These are phyloP conservation scores for Penicillium pulvis DNA, from an alignment of 495 filamentous ascomycete species.

Conservation along the genomic window DNA sequence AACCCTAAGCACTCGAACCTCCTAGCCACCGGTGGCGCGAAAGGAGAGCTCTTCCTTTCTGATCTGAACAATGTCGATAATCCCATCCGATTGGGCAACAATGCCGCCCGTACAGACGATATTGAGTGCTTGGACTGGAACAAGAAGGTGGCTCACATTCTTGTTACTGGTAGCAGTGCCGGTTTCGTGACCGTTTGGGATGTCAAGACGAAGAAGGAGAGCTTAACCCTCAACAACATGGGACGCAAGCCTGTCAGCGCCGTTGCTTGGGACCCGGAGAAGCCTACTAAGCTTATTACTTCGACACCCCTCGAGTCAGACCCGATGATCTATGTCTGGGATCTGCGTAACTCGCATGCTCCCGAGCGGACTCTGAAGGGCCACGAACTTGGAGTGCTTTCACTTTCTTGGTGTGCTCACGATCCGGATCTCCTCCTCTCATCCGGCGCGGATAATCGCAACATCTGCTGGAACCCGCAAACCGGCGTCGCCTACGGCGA, in stretches of 20 bases:
- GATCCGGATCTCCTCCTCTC: conserved; percentile 90
- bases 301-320: conserved; percentile 90
- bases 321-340: conserved; percentile 89
- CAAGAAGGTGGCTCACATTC: conserved; percentile 93
- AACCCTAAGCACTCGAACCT: conserved; percentile 93
- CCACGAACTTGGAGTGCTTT: conserved; percentile 90
- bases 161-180: conserved; percentile 90
- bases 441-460: conserved; percentile 95
- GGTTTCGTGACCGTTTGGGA: conserved; percentile 99
- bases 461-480: conserved; percentile 94
- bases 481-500: conserved; percentile 85
- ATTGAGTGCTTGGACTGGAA: conserved; percentile 98
- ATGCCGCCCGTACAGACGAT: conserved; percentile 87
- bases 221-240: conserved; percentile 88
- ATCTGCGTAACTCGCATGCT: conserved; percentile 92
- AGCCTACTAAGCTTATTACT: conserved; percentile 89
- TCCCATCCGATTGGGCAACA: conserved; percentile 84
- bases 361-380: conserved; percentile 87
- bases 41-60: conserved; percentile 95
- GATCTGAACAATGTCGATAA: conserved; percentile 87
- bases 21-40: conserved; percentile 87
- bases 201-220: conserved; percentile 94
- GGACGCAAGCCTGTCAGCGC: conserved; percentile 92
- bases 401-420: conserved; percentile 93
- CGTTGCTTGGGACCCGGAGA: conserved; percentile 95